Evolutionary conservation across 1,284 basidiomycete species (phyloP), one percentile per base, ranked within the genome.

Genomic region (Boletellus dicymbophilus): DNA sequence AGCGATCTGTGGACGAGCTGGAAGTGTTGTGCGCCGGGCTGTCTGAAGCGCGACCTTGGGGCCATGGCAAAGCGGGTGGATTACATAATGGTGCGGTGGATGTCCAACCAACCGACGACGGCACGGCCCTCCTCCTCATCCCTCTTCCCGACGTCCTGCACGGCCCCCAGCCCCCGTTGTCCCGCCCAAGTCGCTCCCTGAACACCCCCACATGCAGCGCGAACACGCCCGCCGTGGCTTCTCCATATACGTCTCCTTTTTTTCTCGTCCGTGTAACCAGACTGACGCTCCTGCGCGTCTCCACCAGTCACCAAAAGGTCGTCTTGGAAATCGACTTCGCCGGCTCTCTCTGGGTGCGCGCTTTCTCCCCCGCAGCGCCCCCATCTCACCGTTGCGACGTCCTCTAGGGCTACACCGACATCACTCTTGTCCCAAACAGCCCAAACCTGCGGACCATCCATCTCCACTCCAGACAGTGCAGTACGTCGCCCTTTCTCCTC

Each of bases 1-100:
- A n/a, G 94, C 11, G 96, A 98, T 54, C 97, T 83, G 69, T 99
- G 95, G 23, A 99, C 95, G 43, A 99, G 89, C 76, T 98, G 94
- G 62, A 95, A 98, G 70, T 98, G 94, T 67, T 90, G 85, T 49
- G 90, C 85, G 7, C 90, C 89, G 11, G 93, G 90, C 60, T 87
- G 86, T 57, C 94, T 87, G 75, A 92, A 99, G 62, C 95, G 85
- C 25, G 94, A 96, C 70, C 86, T 90, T 58, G 75, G 72, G 44
- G 86, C 75, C 85, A 88, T 88, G 21, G 13, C 48, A 6, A 18
- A 18, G 28, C 16, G 27, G 18, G n/a, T 37, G 33, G 21, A 46
- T 66, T 66, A 70, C 58, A 51, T 66, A 70, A 70, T 57, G 10
- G 30, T 44, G 59, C 50, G 34, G 60, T 49, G 46, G 46, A 52